Conservation (phyloP, 2,329 filamentous ascomycete genomes). For the Neophaeococcomyces mojaviensis region DNA sequence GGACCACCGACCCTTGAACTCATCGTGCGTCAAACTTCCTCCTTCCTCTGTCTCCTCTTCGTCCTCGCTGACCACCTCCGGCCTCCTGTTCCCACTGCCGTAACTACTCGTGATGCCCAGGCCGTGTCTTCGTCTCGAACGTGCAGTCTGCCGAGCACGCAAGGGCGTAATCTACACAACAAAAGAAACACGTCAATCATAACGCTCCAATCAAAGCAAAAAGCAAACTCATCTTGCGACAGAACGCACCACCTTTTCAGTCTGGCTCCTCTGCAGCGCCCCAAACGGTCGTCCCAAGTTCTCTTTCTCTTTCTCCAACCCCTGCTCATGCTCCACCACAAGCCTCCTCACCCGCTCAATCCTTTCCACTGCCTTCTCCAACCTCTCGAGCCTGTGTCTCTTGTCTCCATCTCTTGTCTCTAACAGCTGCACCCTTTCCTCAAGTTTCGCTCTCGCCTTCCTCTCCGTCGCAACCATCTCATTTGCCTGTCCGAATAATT, state of each 20-base stretch:
- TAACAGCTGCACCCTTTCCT: constrained; percentile 40
- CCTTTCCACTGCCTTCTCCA: constrained; percentile 51
- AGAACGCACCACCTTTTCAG: constrained; percentile 1
- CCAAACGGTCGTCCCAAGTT: background rate
- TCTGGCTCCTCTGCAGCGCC: background rate
- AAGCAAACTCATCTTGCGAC: background rate
- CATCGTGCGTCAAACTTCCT: background rate
- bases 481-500: constrained; percentile 56
- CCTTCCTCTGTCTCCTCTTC: background rate
- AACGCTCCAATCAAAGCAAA: no score
- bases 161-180: background rate
- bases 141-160: constrained; percentile 3
- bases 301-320: constrained; percentile 1
- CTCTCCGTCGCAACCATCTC: constrained; percentile 60
- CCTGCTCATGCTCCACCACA: constrained; percentile 27
- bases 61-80: constrained; percentile 4
- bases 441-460: constrained; percentile 47
- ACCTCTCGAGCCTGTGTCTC: constrained; percentile 43
- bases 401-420: constrained; percentile 43
- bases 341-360: constrained; percentile 50
- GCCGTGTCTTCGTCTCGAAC: constrained; percentile 1
- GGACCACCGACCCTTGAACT: background rate
- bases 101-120: background rate
- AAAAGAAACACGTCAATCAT: no score
- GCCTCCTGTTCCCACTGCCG: background rate